phyloP scores from a whole-genome alignment of 2,329 filamentous ascomycete genomes.

The Septoria petroselini region DNA sequence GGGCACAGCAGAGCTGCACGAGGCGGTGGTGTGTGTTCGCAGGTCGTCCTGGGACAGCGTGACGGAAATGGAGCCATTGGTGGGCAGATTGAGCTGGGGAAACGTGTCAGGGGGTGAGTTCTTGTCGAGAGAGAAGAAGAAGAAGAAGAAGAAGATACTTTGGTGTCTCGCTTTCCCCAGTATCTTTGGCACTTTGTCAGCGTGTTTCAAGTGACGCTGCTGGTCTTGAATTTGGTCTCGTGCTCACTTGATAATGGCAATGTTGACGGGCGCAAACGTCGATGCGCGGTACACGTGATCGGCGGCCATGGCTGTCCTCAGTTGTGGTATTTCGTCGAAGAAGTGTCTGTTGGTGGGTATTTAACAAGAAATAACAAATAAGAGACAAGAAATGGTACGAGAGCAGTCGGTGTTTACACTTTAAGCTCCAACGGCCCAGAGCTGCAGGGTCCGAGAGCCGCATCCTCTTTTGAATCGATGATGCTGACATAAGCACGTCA shows the following conservation, averaged over 20 bases:
- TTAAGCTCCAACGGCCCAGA: no score
- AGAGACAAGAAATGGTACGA: no score
- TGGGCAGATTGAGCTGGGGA: constrained; percentile 69
- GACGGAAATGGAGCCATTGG: constrained; percentile 95
- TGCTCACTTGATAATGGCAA: constrained; percentile 88
- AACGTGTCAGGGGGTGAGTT: neutral
- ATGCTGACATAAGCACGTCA: constrained; percentile 7
- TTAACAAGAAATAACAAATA: no score
- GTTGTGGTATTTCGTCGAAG: neutral
- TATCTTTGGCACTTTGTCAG: constrained; percentile 54
- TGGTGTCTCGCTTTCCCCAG: constrained; percentile 95
- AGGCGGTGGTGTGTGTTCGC: constrained; percentile 92
- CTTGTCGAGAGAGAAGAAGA: neutral
- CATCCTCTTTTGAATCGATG: constrained; percentile 44
- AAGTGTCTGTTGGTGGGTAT: no score
- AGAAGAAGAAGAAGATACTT: constrained; percentile 52
- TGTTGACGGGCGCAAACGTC: constrained; percentile 96
- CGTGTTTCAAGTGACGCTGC: constrained; percentile 4
- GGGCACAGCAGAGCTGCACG: constrained; percentile 72
- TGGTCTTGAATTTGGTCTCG: constrained; percentile 19
- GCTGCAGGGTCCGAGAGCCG: no score
- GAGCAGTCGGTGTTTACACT: no score
- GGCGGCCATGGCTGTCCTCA: constrained; percentile 39
- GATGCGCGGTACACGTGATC: constrained; percentile 76
- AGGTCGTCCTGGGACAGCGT: constrained; percentile 92